Conservation (phyloP, 345 rosid species). For the Pugionium dolabratum region DNA sequence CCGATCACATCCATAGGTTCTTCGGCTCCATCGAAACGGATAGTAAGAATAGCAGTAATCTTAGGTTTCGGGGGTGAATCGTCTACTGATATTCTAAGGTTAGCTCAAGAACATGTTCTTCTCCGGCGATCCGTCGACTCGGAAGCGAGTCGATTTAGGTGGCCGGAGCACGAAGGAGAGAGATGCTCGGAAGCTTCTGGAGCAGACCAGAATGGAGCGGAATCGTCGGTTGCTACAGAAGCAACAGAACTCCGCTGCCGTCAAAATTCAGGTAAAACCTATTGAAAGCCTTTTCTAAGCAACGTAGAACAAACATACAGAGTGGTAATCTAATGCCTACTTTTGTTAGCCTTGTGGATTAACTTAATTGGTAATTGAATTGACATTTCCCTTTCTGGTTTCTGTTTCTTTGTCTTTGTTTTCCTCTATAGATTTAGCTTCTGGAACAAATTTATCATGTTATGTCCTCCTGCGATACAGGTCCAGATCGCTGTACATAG, state of each 20-base stretch:
- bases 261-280: slow-evolving; percentile 68
- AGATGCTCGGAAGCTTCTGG: slow-evolving; percentile 92
- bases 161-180: slow-evolving; percentile 98
- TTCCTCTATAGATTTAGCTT: slow-evolving; percentile 7
- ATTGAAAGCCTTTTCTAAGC: not conserved
- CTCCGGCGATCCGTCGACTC: slow-evolving; percentile 86
- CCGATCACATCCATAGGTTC: slow-evolving; percentile 32
- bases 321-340: slow-evolving; percentile 15
- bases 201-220: slow-evolving; percentile 90
- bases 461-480: not conserved
- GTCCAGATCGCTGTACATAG: not conserved
- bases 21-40: slow-evolving; percentile 20
- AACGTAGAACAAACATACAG: slow-evolving; percentile 21
- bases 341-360: slow-evolving; percentile 6
- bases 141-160: slow-evolving; percentile 97
- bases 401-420: slow-evolving; percentile 3
- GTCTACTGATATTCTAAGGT: slow-evolving; percentile 24
- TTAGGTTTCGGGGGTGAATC: slow-evolving; percentile 14
- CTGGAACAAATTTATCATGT: slow-evolving; percentile 7
- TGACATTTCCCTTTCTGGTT: not conserved
- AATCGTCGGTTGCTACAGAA: slow-evolving; percentile 73
- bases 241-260: slow-evolving; percentile 77
- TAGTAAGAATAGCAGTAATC: not conserved
- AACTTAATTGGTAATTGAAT: slow-evolving; percentile 3
- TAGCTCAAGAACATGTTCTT: slow-evolving; percentile 66